These are phyloP conservation scores for Strobilomyces confusus DNA, from an alignment of 768 basidiomycete species.

Conservation along the genomic window DNA sequence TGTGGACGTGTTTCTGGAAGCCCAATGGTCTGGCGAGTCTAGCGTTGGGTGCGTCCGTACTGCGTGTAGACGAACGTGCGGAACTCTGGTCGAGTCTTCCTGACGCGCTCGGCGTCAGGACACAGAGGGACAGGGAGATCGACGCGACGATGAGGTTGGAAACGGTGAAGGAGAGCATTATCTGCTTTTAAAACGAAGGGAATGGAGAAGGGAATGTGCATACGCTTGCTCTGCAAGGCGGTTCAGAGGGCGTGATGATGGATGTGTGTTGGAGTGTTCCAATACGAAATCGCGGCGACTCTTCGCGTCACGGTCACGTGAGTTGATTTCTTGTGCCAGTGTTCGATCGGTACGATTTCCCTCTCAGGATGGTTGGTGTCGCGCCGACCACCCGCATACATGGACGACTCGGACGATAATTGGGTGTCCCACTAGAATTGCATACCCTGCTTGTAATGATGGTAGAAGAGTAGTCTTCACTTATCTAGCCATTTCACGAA, in stretches of 20 bases:
- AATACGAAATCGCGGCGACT: not conserved
- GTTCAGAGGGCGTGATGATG: not conserved
- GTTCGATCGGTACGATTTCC: no score
- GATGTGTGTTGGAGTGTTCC: not conserved
- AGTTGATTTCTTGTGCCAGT: no score
- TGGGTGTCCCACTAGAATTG: no score
- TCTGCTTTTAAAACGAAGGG: not conserved
- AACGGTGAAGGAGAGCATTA: constrained; percentile 10
- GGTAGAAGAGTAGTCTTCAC: no score
- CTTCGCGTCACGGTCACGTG: constrained; percentile 3
- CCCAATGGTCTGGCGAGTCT: not conserved
- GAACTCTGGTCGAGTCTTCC: not conserved
- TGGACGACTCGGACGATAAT: no score
- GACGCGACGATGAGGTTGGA: constrained; percentile 12
- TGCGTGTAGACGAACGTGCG: constrained; percentile 7
- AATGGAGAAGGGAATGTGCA: not conserved
- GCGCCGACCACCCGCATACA: no score
- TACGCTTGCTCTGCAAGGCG: constrained; percentile 18
- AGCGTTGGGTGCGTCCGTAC: not conserved
- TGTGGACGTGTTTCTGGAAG: not conserved
- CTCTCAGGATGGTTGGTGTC: no score
- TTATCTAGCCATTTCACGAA: no score
- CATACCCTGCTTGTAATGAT: no score
- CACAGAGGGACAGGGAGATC: constrained; percentile 11
- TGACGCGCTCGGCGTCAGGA: constrained; percentile 3